phyloP scores from a whole-genome alignment of 1,284 basidiomycete genomes.

The Neolentinus lepideus region DNA sequence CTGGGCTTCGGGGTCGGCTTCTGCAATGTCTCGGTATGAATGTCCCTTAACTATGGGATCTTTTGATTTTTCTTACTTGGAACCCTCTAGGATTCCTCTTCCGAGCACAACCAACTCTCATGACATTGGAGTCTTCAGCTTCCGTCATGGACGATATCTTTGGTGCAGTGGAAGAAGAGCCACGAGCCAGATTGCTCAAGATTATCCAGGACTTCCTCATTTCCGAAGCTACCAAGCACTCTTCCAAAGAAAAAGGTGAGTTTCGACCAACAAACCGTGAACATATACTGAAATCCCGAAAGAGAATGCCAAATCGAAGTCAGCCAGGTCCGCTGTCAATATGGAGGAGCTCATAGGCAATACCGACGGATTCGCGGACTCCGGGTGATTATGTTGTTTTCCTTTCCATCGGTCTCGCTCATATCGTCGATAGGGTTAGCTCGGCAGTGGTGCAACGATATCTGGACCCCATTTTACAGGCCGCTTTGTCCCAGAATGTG shows the following conservation, averaged over 20 bases:
- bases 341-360: constrained; percentile 94
- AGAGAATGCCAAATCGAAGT: constrained; percentile 37
- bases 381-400: constrained; percentile 53
- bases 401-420: neutral
- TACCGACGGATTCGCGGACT: constrained; percentile 91
- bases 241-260: constrained; percentile 57
- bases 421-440: constrained; percentile 58
- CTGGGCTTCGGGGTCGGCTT: constrained; percentile 52
- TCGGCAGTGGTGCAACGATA: constrained; percentile 94
- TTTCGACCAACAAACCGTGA: neutral
- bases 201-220: constrained; percentile 89
- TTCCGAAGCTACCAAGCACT: constrained; percentile 73
- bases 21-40: constrained; percentile 76
- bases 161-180: constrained; percentile 60
- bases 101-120: constrained; percentile 85
- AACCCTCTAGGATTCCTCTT: constrained; percentile 70
- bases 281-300: neutral
- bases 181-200: constrained; percentile 67
- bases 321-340: constrained; percentile 51
- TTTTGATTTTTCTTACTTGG: constrained; percentile 4
- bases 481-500: constrained; percentile 65
- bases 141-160: constrained; percentile 90
- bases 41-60: neutral
- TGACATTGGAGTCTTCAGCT: constrained; percentile 73
- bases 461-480: constrained; percentile 73